Conservation (phyloP, 164 flowering plant genomes). For the Kalanchoe fedtschenkoi region DNA sequence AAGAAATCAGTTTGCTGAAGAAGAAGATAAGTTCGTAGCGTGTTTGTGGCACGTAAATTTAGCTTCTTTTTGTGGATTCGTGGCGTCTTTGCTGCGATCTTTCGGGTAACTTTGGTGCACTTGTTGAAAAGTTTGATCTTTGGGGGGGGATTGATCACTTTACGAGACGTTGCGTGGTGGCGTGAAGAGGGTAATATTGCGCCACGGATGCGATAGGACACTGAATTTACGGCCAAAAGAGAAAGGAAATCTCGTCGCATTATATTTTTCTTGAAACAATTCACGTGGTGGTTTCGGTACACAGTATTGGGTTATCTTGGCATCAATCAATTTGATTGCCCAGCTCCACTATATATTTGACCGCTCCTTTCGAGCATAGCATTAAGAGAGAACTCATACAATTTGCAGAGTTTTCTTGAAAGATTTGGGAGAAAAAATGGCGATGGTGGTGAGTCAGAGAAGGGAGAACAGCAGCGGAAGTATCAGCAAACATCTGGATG, state of each 20-base stretch:
- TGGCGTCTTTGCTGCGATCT: neutral
- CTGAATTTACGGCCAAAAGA: slow-evolving; percentile 3
- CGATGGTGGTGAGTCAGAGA: slow-evolving; percentile 2
- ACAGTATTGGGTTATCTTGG: neutral
- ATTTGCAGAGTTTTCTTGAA: neutral
- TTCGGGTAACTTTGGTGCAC: neutral
- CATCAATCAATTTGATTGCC: neutral
- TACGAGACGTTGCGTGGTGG: neutral
- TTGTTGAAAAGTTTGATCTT: neutral
- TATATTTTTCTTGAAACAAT: neutral
- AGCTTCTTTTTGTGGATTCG: no score
- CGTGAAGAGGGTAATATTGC: neutral
- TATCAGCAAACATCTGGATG: slow-evolving; percentile 2
- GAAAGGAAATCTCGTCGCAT: neutral
- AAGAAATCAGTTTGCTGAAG: neutral
- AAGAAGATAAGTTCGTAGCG: no score
- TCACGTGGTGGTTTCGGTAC: neutral
- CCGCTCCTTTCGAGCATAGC: neutral
- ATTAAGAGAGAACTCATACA: neutral
- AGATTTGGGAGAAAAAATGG: neutral
- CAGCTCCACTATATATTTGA: neutral
- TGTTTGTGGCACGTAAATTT: no score
- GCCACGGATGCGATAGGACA: neutral
- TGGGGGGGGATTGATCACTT: neutral
- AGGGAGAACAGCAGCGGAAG: neutral